phyloP scores from a whole-genome alignment of 2,329 filamentous ascomycete genomes.

The Pyrenophora seminiperda region DNA sequence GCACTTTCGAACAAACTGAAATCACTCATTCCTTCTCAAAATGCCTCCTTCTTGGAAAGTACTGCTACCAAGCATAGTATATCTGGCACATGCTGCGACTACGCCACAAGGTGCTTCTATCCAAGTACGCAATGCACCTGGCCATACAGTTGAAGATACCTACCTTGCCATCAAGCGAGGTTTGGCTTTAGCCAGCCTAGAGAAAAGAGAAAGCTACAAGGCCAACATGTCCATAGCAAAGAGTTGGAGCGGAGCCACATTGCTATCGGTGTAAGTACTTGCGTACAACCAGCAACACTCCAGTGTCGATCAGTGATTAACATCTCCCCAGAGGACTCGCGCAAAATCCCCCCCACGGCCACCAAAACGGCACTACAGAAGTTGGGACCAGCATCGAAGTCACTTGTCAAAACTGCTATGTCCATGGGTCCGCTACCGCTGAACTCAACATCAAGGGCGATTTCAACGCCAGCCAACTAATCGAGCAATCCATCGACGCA shows the following conservation, averaged over 20 bases:
- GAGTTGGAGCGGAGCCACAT: constrained; percentile 48
- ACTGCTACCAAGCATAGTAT: not conserved
- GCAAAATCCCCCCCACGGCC: constrained; percentile 12
- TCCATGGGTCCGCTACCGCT: constrained; percentile 55
- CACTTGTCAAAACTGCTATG: constrained; percentile 57
- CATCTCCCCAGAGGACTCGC: constrained; percentile 2
- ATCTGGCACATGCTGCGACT: not conserved
- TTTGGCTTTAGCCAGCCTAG: constrained; percentile 8
- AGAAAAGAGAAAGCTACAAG: constrained; percentile 18
- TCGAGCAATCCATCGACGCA: constrained; percentile 17
- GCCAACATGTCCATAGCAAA: constrained; percentile 39
- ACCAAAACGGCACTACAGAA: constrained; percentile 15
- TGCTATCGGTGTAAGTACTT: constrained; percentile 44
- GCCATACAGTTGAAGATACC: constrained; percentile 16
- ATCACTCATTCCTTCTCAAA: no score
- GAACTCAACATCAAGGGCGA: constrained; percentile 50
- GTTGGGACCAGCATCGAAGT: constrained; percentile 47
- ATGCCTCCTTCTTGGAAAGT: not conserved
- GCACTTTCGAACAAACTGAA: no score
- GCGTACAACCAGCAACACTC: not conserved
- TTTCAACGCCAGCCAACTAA: constrained; percentile 47
- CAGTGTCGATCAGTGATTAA: not conserved
- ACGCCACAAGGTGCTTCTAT: not conserved
- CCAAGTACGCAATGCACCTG: constrained; percentile 17
- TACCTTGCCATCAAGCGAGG: constrained; percentile 16